These are phyloP conservation scores for Aspergillus flavus DNA, from an alignment of 2,329 filamentous ascomycete genomes.

Conservation along the genomic window DNA sequence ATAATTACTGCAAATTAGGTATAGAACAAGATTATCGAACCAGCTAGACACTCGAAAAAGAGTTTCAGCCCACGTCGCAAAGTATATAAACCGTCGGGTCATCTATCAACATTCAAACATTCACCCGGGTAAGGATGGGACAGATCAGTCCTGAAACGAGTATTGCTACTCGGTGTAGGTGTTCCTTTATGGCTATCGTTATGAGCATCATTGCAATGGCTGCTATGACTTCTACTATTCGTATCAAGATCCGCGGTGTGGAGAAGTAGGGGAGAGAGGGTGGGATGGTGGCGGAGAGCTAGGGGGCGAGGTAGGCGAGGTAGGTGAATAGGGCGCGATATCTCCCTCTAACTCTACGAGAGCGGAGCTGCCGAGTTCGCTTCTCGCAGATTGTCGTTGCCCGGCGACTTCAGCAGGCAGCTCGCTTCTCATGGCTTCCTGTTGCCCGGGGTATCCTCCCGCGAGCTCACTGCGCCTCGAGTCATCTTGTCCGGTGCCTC, in stretches of 20 bases:
- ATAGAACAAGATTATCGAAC: not conserved
- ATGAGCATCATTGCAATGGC: not conserved
- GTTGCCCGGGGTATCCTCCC: not conserved
- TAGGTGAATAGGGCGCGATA: not conserved
- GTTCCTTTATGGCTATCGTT: not conserved
- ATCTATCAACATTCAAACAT: not conserved
- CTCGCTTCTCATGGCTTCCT: not conserved
- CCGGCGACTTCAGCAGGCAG: not conserved
- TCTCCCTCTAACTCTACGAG: constrained; percentile 1
- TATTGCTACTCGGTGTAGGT: not conserved
- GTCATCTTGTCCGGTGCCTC: not conserved
- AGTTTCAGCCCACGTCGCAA: not conserved
- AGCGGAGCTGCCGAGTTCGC: not conserved
- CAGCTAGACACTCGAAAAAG: not conserved
- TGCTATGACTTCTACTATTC: not conserved
- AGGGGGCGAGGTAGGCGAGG: not conserved
- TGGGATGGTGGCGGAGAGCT: not conserved
- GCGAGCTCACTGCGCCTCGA: not conserved
- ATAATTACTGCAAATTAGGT: not conserved
- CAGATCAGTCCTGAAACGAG: not conserved
- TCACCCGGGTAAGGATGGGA: not conserved
- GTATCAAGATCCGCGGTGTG: not conserved
- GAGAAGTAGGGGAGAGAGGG: not conserved
- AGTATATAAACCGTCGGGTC: not conserved
- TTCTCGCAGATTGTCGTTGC: not conserved